Percentiles rank a stretch among this genome's conserved stretches.
Conservation (phyloP, 1,284 basidiomycete genomes). For the Taiwanofungus camphoratus region DNA sequence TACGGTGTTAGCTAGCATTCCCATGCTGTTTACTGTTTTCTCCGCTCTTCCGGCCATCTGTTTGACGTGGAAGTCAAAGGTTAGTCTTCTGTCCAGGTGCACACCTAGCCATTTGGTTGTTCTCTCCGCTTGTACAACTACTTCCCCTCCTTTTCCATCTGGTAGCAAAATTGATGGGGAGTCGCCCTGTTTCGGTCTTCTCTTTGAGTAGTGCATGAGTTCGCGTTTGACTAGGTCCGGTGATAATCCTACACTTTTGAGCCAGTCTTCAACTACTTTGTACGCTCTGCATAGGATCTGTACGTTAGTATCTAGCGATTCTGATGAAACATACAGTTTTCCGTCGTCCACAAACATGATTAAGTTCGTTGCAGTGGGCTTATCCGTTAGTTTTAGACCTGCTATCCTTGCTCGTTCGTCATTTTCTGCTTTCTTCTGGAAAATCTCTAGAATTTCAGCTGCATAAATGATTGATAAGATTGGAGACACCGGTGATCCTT, state of each 20-base stretch:
- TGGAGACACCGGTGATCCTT: slow-evolving; percentile 7
- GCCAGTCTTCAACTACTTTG: neutral
- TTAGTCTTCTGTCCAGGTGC: slow-evolving; percentile 8
- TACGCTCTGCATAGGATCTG: slow-evolving; percentile 1
- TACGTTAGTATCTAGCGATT: slow-evolving; percentile 4
- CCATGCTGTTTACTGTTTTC: slow-evolving; percentile 3
- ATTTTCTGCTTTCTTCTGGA: slow-evolving; percentile 1
- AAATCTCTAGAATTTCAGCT: slow-evolving; percentile 3
- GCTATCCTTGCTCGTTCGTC: neutral
- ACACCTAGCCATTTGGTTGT: slow-evolving; percentile 10
- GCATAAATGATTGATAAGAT: slow-evolving; percentile 8
- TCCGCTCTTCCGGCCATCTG: slow-evolving; percentile 4
- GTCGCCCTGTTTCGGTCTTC: neutral
- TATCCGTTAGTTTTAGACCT: neutral
- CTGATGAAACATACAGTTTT: slow-evolving; percentile 1
- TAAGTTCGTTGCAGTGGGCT: neutral
- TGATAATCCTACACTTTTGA: slow-evolving; percentile 1
- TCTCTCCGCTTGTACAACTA: neutral
- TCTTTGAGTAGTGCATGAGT: slow-evolving; percentile 3
- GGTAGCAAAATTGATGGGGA: slow-evolving; percentile 1
- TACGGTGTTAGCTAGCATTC: slow-evolving; percentile 9
- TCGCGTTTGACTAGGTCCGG: slow-evolving; percentile 3
- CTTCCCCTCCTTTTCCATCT: neutral
- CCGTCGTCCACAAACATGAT: slow-evolving; percentile 11
- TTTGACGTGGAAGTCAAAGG: slow-evolving; percentile 6